These are phyloP conservation scores for Dentipellis fragilis DNA, from an alignment of 768 basidiomycete species.

Conservation along the genomic window DNA sequence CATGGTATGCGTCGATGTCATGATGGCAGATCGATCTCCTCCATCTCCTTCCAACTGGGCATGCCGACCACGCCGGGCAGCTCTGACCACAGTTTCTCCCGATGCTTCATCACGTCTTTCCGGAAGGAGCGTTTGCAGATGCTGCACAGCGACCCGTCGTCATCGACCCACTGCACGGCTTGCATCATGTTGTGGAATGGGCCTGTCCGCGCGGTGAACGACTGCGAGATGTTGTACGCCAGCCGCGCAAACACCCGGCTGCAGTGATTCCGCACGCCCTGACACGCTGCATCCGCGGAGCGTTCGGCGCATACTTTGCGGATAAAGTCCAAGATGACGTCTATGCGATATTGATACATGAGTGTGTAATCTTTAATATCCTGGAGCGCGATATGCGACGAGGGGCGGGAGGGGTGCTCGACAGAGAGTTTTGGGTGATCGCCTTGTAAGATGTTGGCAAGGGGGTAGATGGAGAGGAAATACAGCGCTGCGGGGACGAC, in stretches of 20 bases:
- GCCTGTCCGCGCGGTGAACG: constrained; percentile 41
- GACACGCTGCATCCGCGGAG: constrained; percentile 21
- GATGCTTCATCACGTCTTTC: constrained; percentile 26
- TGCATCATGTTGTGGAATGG: constrained; percentile 46
- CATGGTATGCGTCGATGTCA: not conserved
- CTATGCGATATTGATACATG: constrained; percentile 47
- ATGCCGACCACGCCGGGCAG: constrained; percentile 37
- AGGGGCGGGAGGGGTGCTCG: constrained; percentile 40
- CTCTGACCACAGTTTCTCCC: constrained; percentile 36
- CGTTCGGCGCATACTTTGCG: constrained; percentile 31
- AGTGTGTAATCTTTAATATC: constrained; percentile 43
- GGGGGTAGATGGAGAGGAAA: constrained; percentile 47
- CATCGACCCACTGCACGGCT: constrained; percentile 26
- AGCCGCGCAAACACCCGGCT: constrained; percentile 33
- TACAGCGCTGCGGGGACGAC: constrained; percentile 43
- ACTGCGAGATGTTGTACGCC: constrained; percentile 31
- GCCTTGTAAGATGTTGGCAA: constrained; percentile 35
- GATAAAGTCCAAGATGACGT: constrained; percentile 37
- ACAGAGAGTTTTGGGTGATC: constrained; percentile 44
- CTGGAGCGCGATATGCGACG: constrained; percentile 28
- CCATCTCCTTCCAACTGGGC: constrained; percentile 36
- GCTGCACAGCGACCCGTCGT: constrained; percentile 32
- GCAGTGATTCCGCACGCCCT: constrained; percentile 22
- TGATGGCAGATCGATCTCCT: constrained; percentile 21
- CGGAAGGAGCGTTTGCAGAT: constrained; percentile 34